phyloP scores from a whole-genome alignment of 2,329 filamentous ascomycete genomes.

The Oidium heveae region DNA sequence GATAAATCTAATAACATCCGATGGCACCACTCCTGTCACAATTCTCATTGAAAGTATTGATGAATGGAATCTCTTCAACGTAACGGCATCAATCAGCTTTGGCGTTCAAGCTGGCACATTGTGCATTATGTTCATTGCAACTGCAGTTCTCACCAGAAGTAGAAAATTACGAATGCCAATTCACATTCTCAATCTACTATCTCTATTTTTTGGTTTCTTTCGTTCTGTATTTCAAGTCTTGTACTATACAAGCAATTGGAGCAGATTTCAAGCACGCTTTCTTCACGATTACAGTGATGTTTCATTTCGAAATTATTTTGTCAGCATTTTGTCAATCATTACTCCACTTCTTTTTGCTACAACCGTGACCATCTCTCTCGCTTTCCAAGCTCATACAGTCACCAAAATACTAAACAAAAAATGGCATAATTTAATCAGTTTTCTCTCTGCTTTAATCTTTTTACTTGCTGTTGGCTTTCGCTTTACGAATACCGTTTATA shows the following conservation, averaged over 20 bases:
- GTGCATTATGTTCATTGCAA: slow-evolving; percentile 27
- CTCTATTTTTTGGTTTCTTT: slow-evolving; percentile 27
- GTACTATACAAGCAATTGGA: slow-evolving; percentile 25
- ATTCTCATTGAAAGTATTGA: slow-evolving; percentile 20
- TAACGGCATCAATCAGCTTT: slow-evolving; percentile 27
- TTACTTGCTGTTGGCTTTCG: slow-evolving; percentile 26
- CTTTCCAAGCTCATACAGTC: slow-evolving; percentile 37
- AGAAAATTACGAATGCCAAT: slow-evolving; percentile 31
- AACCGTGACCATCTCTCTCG: slow-evolving; percentile 30
- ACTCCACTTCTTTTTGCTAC: slow-evolving; percentile 26
- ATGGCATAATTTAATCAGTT: slow-evolving; percentile 21
- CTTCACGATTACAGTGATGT: slow-evolving; percentile 21
- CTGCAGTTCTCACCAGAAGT: slow-evolving; percentile 29
- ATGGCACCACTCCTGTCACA: slow-evolving; percentile 18
- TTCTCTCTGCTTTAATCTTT: slow-evolving; percentile 22
- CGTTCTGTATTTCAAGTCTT: slow-evolving; percentile 23
- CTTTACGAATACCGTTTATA: slow-evolving; percentile 24
- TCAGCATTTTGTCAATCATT: slow-evolving; percentile 22
- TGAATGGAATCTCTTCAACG: slow-evolving; percentile 20
- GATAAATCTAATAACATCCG: slow-evolving; percentile 20
- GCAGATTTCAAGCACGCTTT: slow-evolving; percentile 24
- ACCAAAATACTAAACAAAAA: slow-evolving; percentile 19
- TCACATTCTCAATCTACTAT: slow-evolving; percentile 32
- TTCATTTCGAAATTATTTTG: slow-evolving; percentile 17
- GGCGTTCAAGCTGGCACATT: slow-evolving; percentile 34